Percentiles rank a stretch among this genome's conserved stretches.
These are phyloP conservation scores for Claviceps sorghi DNA, from an alignment of 2,329 filamentous ascomycete genomes.

Conservation along the genomic window DNA sequence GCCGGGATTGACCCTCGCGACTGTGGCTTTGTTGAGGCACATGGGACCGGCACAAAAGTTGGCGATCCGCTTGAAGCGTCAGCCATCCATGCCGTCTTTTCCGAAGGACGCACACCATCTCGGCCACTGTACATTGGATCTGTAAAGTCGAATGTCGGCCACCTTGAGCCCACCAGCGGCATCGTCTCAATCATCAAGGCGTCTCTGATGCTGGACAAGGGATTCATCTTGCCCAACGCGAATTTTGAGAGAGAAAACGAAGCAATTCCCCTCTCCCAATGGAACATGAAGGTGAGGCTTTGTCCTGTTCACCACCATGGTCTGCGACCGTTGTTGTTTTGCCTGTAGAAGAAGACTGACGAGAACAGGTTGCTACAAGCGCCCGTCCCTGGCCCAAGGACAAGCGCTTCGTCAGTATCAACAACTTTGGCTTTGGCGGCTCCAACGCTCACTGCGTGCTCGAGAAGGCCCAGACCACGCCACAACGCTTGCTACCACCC, in stretches of 20 bases:
- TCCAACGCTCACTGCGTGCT: constrained; percentile 31
- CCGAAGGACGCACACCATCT: constrained; percentile 20
- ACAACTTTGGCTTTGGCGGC: constrained; percentile 33
- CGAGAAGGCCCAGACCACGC: constrained; percentile 9
- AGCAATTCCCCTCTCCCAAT: constrained; percentile 33
- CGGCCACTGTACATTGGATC: constrained; percentile 31
- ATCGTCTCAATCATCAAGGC: constrained; percentile 37
- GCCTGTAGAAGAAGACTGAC: neutral
- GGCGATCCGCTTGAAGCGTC: constrained; percentile 40
- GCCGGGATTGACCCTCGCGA: constrained; percentile 16
- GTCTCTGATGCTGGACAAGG: constrained; percentile 33
- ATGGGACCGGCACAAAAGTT: constrained; percentile 40
- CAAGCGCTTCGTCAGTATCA: constrained; percentile 36
- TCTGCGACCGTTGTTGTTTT: neutral
- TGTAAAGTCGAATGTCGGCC: constrained; percentile 36
- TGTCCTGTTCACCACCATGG: constrained; percentile 12
- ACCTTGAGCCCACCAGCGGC: constrained; percentile 35
- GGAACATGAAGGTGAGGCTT: constrained; percentile 33
- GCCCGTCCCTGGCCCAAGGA: constrained; percentile 31
- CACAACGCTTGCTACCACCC: constrained; percentile 4
- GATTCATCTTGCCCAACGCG: constrained; percentile 33
- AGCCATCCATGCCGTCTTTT: constrained; percentile 30
- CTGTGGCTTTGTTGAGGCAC: constrained; percentile 30
- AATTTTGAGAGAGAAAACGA: constrained; percentile 35
- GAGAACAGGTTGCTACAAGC: constrained; percentile 22